phyloP scores from a whole-genome alignment of 805 yeast species.

The Pichia eremophila region DNA sequence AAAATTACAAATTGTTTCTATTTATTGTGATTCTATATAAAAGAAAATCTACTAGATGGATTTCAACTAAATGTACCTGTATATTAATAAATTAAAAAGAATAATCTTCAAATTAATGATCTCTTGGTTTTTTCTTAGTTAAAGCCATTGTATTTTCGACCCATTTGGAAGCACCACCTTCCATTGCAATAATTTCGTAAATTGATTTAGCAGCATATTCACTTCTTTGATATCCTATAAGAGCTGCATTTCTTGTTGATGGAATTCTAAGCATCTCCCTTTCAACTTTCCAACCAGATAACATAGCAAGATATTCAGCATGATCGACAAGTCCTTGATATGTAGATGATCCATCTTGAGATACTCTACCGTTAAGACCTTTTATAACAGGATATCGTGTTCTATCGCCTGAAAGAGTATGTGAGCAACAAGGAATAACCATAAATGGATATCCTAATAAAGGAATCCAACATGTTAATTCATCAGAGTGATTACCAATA shows the following conservation, averaged over 20 bases:
- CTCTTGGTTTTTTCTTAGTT: conserved; percentile 61
- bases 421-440: conserved; percentile 95
- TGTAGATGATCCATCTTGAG: conserved; percentile 38
- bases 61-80: not conserved
- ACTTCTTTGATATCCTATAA: conserved; percentile 50
- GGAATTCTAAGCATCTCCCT: conserved; percentile 88
- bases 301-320: conserved; percentile 56
- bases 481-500: conserved; percentile 94
- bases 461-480: conserved; percentile 93
- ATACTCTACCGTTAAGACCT: conserved; percentile 5
- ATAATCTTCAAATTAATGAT: conserved; percentile 32
- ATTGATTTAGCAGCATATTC: conserved; percentile 28
- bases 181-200: conserved; percentile 55
- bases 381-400: conserved; percentile 49
- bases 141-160: conserved; percentile 68
- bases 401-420: conserved; percentile 69
- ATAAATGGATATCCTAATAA: conserved; percentile 76
- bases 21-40: no score
- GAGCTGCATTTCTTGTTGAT: conserved; percentile 86
- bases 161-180: conserved; percentile 92
- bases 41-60: no score
- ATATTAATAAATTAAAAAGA: not conserved
- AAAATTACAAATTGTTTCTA: no score
- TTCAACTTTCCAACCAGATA: conserved; percentile 77
- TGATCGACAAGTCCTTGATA: conserved; percentile 84